These are phyloP conservation scores for Bonia amplexicaulis DNA, from an alignment of 176 grass and related monocot species.

Conservation along the genomic window DNA sequence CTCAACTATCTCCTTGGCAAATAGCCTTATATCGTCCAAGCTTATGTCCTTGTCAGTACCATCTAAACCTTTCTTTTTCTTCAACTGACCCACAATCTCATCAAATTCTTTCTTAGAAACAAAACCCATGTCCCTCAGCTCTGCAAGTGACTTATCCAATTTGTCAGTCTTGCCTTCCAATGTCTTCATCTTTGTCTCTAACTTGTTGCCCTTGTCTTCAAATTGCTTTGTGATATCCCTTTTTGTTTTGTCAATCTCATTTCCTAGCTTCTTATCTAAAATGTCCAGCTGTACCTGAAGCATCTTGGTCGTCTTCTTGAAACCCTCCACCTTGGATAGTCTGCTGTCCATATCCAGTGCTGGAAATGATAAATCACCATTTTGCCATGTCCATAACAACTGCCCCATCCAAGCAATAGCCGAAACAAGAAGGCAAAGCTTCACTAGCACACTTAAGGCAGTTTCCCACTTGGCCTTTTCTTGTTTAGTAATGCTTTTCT, in stretches of 20 bases:
- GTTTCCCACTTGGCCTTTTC: conserved; percentile 47
- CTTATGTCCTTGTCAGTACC: conserved; percentile 30
- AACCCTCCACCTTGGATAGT: conserved; percentile 59
- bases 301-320: conserved; percentile 72
- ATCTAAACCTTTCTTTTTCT: conserved; percentile 45
- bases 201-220: conserved; percentile 48
- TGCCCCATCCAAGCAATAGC: conserved; percentile 49
- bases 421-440: conserved; percentile 49
- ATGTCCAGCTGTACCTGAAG: conserved; percentile 84
- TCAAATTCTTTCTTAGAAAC: conserved; percentile 80
- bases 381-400: conserved; percentile 55
- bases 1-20: conserved; percentile 83
- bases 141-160: conserved; percentile 58
- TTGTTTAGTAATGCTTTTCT: conserved; percentile 41
- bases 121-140: conserved; percentile 58
- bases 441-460: conserved; percentile 45
- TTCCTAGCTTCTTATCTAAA: conserved; percentile 76
- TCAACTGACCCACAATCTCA: conserved; percentile 53
- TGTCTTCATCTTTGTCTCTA: conserved; percentile 55
- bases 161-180: conserved; percentile 58
- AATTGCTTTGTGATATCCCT: conserved; percentile 50
- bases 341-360: conserved; percentile 46
- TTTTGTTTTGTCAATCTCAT: conserved; percentile 52
- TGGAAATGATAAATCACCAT: conserved; percentile 35
- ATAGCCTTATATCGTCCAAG: conserved; percentile 71